Evolutionary conservation across 1,139 yeast species (phyloP).

Genomic region (Saccharomyces hybrid): DNA sequence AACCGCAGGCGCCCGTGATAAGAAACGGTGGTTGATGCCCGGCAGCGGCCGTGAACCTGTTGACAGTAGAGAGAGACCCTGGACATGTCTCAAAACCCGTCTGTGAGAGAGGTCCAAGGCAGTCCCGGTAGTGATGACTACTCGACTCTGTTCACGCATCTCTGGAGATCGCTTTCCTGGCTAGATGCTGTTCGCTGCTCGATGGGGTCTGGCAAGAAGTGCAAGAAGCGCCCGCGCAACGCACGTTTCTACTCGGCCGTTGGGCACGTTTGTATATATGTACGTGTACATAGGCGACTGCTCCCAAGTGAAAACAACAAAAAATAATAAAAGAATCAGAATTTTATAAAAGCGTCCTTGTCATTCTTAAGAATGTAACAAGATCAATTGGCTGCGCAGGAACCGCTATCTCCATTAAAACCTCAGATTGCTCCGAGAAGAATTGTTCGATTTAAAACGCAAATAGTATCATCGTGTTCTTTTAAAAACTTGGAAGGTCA

Average conservation of each 20-base stretch:
- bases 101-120: not conserved
- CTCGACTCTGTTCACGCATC: not conserved
- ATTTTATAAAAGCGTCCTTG: slow-evolving; percentile 32
- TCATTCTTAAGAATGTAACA: slow-evolving; percentile 31
- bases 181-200: too few species aligned
- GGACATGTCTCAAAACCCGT: not conserved
- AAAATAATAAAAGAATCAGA: slow-evolving; percentile 29
- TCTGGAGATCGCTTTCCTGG: too few species aligned
- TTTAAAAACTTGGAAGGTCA: slow-evolving; percentile 35
- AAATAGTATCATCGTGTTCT: slow-evolving; percentile 33
- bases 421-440: slow-evolving; percentile 27
- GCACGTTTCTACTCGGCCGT: too few species aligned
- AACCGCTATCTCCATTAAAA: slow-evolving; percentile 34
- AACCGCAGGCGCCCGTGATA: not conserved
- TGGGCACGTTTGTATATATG: not conserved
- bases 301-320: not conserved
- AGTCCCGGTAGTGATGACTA: not conserved
- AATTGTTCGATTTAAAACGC: slow-evolving; percentile 32
- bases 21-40: slow-evolving; percentile 1
- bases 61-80: not conserved
- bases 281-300: not conserved
- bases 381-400: slow-evolving; percentile 33
- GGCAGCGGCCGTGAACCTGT: not conserved
- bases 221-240: too few species aligned
- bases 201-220: too few species aligned